phyloP scores from a whole-genome alignment of 495 filamentous ascomycete species.

The Geopyxis carbonaria region DNA sequence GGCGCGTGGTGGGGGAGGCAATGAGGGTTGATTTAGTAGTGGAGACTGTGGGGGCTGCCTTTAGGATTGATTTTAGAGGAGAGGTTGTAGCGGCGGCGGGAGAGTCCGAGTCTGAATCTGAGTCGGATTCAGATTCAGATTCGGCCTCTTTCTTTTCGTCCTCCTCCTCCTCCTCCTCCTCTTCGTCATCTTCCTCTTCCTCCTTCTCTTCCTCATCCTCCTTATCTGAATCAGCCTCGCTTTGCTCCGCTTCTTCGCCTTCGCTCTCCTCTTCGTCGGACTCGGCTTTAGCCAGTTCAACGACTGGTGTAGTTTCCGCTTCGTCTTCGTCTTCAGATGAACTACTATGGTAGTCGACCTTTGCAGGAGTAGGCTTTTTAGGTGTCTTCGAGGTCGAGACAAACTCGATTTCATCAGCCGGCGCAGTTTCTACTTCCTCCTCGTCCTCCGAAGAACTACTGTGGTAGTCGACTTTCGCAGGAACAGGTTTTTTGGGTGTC shows the following conservation, averaged over 20 bases:
- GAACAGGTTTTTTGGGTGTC: too few species aligned
- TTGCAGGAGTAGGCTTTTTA: too few species aligned
- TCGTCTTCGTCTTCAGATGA: not conserved
- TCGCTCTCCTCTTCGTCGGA: not conserved
- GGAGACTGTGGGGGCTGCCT: constrained; percentile 9
- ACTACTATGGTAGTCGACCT: not conserved
- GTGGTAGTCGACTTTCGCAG: not conserved
- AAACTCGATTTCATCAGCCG: constrained; percentile 1
- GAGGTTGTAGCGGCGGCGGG: constrained; percentile 1
- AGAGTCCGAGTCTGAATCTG: constrained; percentile 14
- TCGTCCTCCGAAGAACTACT: constrained; percentile 1
- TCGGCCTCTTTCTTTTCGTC: not conserved
- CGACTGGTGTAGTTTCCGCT: not conserved
- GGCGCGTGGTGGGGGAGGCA: constrained; percentile 7
- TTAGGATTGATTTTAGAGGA: constrained; percentile 7
- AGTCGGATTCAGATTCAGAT: not conserved
- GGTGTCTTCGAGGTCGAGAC: too few species aligned
- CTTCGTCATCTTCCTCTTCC: not conserved
- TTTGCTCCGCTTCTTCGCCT: not conserved
- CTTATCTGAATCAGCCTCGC: not conserved
- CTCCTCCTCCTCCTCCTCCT: constrained; percentile 3
- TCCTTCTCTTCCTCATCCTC: not conserved
- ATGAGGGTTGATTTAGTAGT: constrained; percentile 40
- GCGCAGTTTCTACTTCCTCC: not conserved
- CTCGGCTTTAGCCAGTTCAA: not conserved